Percentiles rank a stretch among this genome's conserved stretches.
phyloP scores from a whole-genome alignment of 192 early-diverging fungal species.

The Pilobolus umbonatus region DNA sequence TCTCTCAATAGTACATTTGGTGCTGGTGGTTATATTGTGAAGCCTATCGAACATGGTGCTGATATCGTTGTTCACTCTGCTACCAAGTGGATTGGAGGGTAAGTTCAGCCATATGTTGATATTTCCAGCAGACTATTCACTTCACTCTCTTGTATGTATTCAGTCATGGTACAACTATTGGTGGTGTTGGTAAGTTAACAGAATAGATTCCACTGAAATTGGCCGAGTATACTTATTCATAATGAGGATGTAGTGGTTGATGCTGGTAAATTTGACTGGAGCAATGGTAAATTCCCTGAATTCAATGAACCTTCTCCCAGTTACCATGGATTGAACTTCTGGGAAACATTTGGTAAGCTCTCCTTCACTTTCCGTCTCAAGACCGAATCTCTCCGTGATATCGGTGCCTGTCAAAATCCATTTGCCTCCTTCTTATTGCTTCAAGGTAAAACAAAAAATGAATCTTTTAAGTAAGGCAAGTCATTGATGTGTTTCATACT shows the following conservation, averaged over 20 bases:
- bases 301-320: constrained; percentile 82
- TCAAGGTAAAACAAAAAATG: constrained; percentile 44
- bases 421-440: constrained; percentile 85
- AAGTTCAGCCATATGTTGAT: not conserved
- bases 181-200: constrained; percentile 64
- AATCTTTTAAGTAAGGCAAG: not conserved
- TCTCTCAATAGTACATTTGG: constrained; percentile 69
- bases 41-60: constrained; percentile 92
- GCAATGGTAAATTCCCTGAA: constrained; percentile 80
- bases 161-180: constrained; percentile 88
- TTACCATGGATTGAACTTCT: constrained; percentile 86
- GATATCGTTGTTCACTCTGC: constrained; percentile 92
- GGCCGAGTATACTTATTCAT: no score
- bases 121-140: not conserved
- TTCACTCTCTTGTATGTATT: constrained; percentile 32
- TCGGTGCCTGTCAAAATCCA: constrained; percentile 82
- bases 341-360: constrained; percentile 81
- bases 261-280: constrained; percentile 83
- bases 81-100: constrained; percentile 85
- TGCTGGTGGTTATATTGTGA: constrained; percentile 75
- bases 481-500: not conserved
- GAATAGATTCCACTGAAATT: no score
- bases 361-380: constrained; percentile 75
- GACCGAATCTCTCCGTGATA: constrained; percentile 80
- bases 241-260: constrained; percentile 83